Percentiles rank a stretch among this genome's conserved stretches.
Evolutionary conservation across 352 stramenopile genomes (phyloP).

Genomic region (Globisporangium alternatum): DNA sequence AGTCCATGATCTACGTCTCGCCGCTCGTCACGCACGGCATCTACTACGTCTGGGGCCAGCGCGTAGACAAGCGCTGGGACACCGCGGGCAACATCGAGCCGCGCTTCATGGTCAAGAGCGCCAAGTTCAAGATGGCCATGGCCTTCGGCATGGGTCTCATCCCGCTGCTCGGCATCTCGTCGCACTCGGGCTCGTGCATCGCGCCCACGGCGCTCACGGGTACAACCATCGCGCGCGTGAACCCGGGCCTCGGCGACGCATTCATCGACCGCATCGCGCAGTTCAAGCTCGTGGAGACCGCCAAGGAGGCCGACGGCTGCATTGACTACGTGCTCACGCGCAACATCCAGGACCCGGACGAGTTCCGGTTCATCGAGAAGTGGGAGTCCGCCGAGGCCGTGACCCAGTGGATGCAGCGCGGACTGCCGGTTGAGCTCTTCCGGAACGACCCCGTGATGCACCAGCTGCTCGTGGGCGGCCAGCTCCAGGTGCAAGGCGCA

Average conservation of each 20-base stretch:
- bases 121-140: conserved; percentile 4
- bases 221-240: conserved; percentile 14
- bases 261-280: conserved; percentile 17
- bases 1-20: conserved; percentile 19
- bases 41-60: conserved; percentile 17
- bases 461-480: conserved; percentile 12
- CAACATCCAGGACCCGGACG: conserved; percentile 17
- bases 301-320: conserved; percentile 5
- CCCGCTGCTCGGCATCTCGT: conserved; percentile 12
- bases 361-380: conserved; percentile 20
- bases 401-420: conserved; percentile 12
- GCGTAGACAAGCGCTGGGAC: conserved; percentile 12
- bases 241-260: conserved; percentile 13
- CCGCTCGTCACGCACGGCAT: conserved; percentile 16
- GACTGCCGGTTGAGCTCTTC: conserved; percentile 11
- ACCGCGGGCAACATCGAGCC: conserved; percentile 11
- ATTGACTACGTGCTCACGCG: conserved; percentile 14
- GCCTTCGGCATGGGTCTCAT: conserved; percentile 14
- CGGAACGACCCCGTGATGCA: conserved; percentile 11
- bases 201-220: conserved; percentile 15
- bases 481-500: conserved; percentile 13
- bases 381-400: conserved; percentile 12
- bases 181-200: conserved; percentile 11
- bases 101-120: conserved; percentile 7
- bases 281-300: conserved; percentile 17